A percentile compares a stretch with the other conserved stretches of the same genome.
These are phyloP conservation scores for Astrothelium macrocarpum DNA, from an alignment of 495 filamentous ascomycete genomes.

Conservation along the genomic window DNA sequence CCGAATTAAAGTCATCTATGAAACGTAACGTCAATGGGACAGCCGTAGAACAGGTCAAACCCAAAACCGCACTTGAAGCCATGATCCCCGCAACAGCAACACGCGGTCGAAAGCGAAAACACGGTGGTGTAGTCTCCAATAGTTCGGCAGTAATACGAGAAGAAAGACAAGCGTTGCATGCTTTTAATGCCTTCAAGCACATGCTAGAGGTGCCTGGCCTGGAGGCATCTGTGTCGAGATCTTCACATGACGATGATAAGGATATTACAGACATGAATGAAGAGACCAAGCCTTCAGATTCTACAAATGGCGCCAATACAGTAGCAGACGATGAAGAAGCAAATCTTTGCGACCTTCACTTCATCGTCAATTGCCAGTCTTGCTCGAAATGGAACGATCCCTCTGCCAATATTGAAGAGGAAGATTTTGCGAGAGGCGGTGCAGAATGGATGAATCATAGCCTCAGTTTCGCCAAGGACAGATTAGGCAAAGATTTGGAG, in stretches of 20 bases:
- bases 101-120: constrained; percentile 67
- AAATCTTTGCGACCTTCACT: constrained; percentile 77
- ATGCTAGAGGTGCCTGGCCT: constrained; percentile 57
- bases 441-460: constrained; percentile 64
- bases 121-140: constrained; percentile 38
- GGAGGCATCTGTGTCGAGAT: constrained; percentile 4
- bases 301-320: constrained; percentile 28
- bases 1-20: constrained; percentile 83
- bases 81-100: constrained; percentile 77
- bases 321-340: constrained; percentile 32
- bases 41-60: constrained; percentile 43
- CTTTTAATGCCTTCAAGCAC: constrained; percentile 66
- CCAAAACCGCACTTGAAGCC: constrained; percentile 62
- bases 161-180: constrained; percentile 53
- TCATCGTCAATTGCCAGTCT: constrained; percentile 86
- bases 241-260: not conserved
- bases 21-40: constrained; percentile 59
- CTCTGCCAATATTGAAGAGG: constrained; percentile 31
- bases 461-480: constrained; percentile 79
- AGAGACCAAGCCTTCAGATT: not conserved
- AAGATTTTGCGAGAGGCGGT: constrained; percentile 49
- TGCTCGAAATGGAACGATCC: constrained; percentile 66
- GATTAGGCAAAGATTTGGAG: constrained; percentile 79
- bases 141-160: constrained; percentile 18
- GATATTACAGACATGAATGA: not conserved